These are phyloP conservation scores for Fomitopsis palustris DNA, from an alignment of 1,284 basidiomycete species.

Conservation along the genomic window DNA sequence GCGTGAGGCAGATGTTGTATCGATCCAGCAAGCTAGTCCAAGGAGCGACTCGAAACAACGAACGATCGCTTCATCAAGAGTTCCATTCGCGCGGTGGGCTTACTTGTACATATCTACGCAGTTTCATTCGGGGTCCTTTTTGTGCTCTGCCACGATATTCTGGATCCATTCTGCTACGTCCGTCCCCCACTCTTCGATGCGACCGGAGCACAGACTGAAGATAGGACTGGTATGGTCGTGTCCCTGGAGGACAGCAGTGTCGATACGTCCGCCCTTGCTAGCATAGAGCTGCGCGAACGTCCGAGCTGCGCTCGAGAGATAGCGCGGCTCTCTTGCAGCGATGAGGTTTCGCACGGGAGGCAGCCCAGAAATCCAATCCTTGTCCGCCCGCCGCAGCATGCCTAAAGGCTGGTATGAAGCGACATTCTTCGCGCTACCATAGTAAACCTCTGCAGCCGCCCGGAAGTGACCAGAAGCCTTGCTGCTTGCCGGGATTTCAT, in stretches of 20 bases:
- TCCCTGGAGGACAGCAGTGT: neutral
- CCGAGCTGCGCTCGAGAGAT: neutral
- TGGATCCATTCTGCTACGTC: neutral
- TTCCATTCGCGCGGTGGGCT: no score
- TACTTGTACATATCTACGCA: no score
- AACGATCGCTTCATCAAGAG: no score
- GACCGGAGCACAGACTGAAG: neutral
- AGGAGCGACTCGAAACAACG: no score
- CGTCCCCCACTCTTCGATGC: neutral
- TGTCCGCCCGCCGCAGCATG: neutral
- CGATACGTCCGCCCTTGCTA: neutral
- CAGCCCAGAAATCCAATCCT: neutral
- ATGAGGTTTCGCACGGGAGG: neutral
- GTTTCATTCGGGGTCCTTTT: no score
- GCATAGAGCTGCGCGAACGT: constrained; percentile 1
- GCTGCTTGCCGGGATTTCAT: neutral
- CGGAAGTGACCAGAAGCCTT: neutral
- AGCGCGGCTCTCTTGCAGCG: neutral
- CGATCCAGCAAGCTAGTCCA: no score
- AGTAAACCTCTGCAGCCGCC: neutral
- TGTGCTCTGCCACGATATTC: no score
- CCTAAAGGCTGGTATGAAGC: neutral
- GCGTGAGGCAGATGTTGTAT: no score
- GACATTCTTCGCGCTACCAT: neutral
- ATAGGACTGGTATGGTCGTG: neutral